These are phyloP conservation scores for Populus deltoides DNA, from an alignment of 345 rosid species.

Conservation along the genomic window DNA sequence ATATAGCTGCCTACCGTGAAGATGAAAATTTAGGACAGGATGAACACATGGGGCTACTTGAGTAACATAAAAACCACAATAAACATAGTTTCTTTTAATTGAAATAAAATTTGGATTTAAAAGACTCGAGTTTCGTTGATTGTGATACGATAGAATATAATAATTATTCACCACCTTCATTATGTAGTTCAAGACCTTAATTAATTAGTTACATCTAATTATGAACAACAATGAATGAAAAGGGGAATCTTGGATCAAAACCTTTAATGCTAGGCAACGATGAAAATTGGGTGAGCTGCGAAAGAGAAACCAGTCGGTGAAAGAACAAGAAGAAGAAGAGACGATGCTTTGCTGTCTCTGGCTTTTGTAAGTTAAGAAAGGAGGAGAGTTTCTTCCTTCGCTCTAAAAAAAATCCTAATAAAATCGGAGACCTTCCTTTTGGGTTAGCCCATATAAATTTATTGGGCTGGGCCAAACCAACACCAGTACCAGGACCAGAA, in stretches of 20 bases:
- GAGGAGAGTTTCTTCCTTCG: neutral
- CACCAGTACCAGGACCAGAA: neutral
- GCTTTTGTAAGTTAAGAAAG: neutral
- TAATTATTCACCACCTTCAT: too few relatives aligned
- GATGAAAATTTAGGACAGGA: too few relatives aligned
- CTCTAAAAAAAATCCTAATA: neutral
- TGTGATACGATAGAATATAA: too few relatives aligned
- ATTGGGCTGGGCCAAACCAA: neutral
- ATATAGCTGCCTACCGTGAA: too few relatives aligned
- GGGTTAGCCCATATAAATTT: neutral
- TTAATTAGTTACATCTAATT: too few relatives aligned
- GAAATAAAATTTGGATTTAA: too few relatives aligned
- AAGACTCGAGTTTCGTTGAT: too few relatives aligned
- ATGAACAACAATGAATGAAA: neutral
- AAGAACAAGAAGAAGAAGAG: neutral
- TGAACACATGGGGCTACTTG: too few relatives aligned
- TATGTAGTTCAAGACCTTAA: too few relatives aligned
- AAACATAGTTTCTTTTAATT: too few relatives aligned
- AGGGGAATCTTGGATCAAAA: neutral
- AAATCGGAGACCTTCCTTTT: neutral
- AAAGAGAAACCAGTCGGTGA: neutral
- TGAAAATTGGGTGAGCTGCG: neutral
- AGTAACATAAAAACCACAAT: too few relatives aligned
- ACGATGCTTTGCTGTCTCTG: neutral
- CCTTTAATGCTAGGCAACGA: neutral